A percentile compares a stretch with the other conserved stretches of the same genome.
Conservation (phyloP, 169 alveolate species). For the Miamiensis avidus region DNA sequence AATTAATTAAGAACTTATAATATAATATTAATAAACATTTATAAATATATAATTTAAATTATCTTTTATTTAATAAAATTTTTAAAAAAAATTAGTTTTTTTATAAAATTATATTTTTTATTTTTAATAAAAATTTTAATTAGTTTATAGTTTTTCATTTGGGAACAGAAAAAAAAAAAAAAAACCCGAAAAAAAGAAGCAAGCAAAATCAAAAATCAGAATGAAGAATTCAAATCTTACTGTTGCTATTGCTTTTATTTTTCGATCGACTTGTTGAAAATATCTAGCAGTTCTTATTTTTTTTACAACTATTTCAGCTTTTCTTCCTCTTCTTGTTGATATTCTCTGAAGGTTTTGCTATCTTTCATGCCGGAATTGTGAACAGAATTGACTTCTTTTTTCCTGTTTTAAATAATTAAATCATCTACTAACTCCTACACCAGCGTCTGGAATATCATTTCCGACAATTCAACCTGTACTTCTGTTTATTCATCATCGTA, state of each 20-base stretch:
- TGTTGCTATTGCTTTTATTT: background rate
- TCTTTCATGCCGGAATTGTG: background rate
- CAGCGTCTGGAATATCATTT: constrained; percentile 17
- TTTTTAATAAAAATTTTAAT: too few species aligned
- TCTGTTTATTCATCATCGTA: constrained; percentile 45
- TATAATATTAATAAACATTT: too few species aligned
- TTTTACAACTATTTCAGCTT: background rate
- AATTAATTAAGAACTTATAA: too few species aligned
- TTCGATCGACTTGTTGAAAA: background rate
- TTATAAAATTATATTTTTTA: too few species aligned
- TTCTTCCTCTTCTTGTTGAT: background rate
- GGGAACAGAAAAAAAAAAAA: too few species aligned
- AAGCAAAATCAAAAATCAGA: too few species aligned
- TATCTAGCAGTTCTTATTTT: background rate
- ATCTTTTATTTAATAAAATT: too few species aligned
- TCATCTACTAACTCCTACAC: constrained; percentile 11
- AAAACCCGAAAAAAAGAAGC: too few species aligned
- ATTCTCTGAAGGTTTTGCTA: background rate
- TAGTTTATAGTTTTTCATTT: too few species aligned
- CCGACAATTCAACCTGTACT: constrained; percentile 26
- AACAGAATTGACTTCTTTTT: background rate
- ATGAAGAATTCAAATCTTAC: too few species aligned
- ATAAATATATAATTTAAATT: too few species aligned
- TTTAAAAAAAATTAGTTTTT: too few species aligned
- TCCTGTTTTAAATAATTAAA: background rate